phyloP scores from a whole-genome alignment of 768 basidiomycete species.

The Suillus hirtellus region DNA sequence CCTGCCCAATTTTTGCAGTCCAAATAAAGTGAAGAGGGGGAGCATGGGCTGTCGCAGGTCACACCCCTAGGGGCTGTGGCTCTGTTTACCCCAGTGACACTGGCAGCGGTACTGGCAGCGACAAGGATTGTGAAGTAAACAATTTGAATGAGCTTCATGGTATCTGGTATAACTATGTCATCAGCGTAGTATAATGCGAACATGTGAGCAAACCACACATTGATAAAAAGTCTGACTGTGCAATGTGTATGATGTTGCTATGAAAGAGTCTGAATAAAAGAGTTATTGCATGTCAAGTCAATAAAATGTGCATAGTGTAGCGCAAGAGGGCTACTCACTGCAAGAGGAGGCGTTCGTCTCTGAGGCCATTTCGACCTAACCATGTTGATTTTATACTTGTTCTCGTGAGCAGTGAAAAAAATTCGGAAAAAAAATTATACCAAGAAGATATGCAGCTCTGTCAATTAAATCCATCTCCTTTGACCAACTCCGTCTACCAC shows the following conservation, averaged over 20 bases:
- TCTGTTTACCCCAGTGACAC: background rate
- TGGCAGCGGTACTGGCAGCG: slow-evolving; percentile 24
- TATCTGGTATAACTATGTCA: background rate
- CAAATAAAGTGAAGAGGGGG: background rate
- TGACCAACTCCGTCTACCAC: too few relatives aligned
- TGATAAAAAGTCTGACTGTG: background rate
- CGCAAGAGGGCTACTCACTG: background rate
- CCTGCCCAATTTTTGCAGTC: background rate
- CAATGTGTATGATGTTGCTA: background rate
- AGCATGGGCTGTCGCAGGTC: too few relatives aligned
- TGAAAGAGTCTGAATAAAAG: too few relatives aligned
- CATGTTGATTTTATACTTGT: background rate
- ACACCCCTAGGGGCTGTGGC: too few relatives aligned
- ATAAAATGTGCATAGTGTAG: background rate
- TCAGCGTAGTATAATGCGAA: background rate
- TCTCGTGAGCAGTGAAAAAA: too few relatives aligned
- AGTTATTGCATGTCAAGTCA: background rate
- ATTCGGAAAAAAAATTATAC: too few relatives aligned
- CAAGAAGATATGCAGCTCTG: too few relatives aligned
- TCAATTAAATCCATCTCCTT: too few relatives aligned
- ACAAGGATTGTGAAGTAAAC: slow-evolving; percentile 18
- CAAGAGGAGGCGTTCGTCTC: background rate
- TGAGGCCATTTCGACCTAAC: background rate
- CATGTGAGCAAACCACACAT: background rate
- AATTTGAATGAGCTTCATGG: background rate